A percentile compares a stretch with the other conserved stretches of the same genome.
Conservation (phyloP, 805 yeast genomes). For the Yarrowia osloensis region DNA sequence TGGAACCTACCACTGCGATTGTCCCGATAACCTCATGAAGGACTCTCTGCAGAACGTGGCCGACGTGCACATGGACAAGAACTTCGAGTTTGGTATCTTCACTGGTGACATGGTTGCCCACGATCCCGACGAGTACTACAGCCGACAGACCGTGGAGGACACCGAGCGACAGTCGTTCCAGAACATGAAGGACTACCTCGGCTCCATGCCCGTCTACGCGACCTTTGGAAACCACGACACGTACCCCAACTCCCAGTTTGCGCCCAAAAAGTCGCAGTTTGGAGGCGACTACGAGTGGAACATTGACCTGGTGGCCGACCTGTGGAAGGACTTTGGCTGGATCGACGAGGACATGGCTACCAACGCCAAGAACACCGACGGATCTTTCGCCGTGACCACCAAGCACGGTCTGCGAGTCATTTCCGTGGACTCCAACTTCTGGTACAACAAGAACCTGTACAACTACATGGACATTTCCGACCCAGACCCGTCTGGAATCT, state of each 20-base stretch:
- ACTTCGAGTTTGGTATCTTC: slow-evolving; percentile 63
- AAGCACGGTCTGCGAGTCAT: slow-evolving; percentile 59
- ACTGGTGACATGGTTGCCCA: slow-evolving; percentile 79
- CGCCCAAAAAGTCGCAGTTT: slow-evolving; percentile 53
- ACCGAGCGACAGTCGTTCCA: slow-evolving; percentile 55
- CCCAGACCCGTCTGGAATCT: slow-evolving; percentile 64
- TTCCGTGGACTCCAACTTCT: slow-evolving; percentile 65
- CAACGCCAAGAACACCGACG: slow-evolving; percentile 45
- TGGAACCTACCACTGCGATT: slow-evolving; percentile 67
- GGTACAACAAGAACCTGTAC: slow-evolving; percentile 64
- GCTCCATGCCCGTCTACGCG: slow-evolving; percentile 58
- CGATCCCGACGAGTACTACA: slow-evolving; percentile 49
- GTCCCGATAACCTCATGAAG: slow-evolving; percentile 65
- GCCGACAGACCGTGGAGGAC: slow-evolving; percentile 50
- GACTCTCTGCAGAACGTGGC: slow-evolving; percentile 53
- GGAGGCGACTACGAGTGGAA: slow-evolving; percentile 50
- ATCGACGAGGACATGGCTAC: slow-evolving; percentile 38
- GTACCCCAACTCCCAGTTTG: slow-evolving; percentile 70
- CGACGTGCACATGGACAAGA: slow-evolving; percentile 43
- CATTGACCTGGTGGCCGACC: slow-evolving; percentile 50
- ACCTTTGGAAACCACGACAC: slow-evolving; percentile 73
- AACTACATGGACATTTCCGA: slow-evolving; percentile 50
- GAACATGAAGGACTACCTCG: slow-evolving; percentile 54
- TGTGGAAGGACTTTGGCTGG: slow-evolving; percentile 55
- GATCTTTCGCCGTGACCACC: slow-evolving; percentile 62